Percentiles rank a stretch among this genome's conserved stretches.
These are phyloP conservation scores for Gymnopilus junonius DNA, from an alignment of 768 basidiomycete genomes.

Conservation along the genomic window DNA sequence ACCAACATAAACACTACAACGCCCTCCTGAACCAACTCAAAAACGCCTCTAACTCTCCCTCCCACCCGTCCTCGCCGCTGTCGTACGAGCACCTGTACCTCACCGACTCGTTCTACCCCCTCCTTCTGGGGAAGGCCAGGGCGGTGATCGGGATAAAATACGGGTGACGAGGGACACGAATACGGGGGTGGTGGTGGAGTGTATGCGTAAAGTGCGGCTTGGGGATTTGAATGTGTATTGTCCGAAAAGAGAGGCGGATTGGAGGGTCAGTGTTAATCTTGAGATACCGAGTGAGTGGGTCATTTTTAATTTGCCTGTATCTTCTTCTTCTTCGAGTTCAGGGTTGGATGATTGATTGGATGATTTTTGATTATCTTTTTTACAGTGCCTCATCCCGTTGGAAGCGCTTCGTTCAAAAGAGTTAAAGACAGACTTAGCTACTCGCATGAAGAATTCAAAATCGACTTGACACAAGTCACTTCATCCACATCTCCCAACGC, in stretches of 20 bases:
- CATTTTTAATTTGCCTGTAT: not conserved
- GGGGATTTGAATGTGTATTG: conserved; percentile 88
- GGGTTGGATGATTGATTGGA: too few relatives aligned
- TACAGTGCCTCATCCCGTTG: conserved; percentile 70
- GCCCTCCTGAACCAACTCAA: conserved; percentile 83
- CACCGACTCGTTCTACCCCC: conserved; percentile 79
- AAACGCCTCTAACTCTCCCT: conserved; percentile 53
- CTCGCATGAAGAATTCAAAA: conserved; percentile 87
- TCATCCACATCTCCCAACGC: conserved; percentile 50
- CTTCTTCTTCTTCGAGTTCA: too few relatives aligned
- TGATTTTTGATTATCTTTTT: not conserved
- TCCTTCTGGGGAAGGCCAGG: conserved; percentile 22
- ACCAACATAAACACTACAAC: conserved; percentile 90
- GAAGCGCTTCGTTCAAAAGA: conserved; percentile 61
- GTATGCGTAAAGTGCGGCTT: conserved; percentile 80
- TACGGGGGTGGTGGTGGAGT: conserved; percentile 63
- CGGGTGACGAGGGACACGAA: conserved; percentile 87
- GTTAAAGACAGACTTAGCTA: conserved; percentile 94
- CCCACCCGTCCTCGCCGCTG: conserved; percentile 60
- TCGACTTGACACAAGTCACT: conserved; percentile 94
- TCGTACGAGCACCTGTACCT: conserved; percentile 79
- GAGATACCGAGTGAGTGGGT: conserved; percentile 78
- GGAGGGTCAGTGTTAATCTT: conserved; percentile 91
- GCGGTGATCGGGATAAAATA: conserved; percentile 56
- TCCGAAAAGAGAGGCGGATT: conserved; percentile 85